phyloP scores from a whole-genome alignment of 1,139 yeast genomes.

The Williopsis jadinii region DNA sequence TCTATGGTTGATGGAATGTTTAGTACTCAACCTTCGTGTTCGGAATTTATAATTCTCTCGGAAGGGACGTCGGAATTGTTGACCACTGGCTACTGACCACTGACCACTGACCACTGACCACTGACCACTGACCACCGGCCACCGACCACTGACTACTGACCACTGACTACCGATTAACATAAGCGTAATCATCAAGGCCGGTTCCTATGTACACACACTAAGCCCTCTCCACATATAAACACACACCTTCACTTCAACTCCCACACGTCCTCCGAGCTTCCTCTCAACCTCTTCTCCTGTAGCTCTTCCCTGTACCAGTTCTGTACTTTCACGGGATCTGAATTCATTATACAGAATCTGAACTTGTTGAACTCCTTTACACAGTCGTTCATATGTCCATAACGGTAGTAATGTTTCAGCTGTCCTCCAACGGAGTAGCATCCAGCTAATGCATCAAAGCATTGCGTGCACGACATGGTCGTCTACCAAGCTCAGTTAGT shows the following conservation, averaged over 20 bases:
- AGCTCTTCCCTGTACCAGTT: constrained; percentile 61
- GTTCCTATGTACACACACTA: no score
- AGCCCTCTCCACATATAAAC: neutral
- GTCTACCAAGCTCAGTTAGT: constrained; percentile 20
- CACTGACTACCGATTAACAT: no score
- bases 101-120: no score
- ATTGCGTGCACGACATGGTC: constrained; percentile 66
- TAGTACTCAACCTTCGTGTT: no score
- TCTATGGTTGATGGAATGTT: no score
- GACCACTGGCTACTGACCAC: no score
- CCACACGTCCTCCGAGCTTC: constrained; percentile 85
- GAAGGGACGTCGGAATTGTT: no score
- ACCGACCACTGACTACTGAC: no score
- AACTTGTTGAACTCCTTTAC: constrained; percentile 63
- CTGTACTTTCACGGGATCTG: constrained; percentile 51
- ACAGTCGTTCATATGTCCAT: constrained; percentile 72
- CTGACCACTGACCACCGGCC: no score
- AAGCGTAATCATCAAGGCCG: no score
- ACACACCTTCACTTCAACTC: constrained; percentile 24
- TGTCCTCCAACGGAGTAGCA: constrained; percentile 93
- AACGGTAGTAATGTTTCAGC: constrained; percentile 70
- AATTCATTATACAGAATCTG: constrained; percentile 70
- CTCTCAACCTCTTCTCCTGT: constrained; percentile 53
- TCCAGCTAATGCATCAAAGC: constrained; percentile 76
- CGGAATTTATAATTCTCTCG: no score